phyloP scores from a whole-genome alignment of 768 basidiomycete genomes.

The Lactifluus hygrophoroides region DNA sequence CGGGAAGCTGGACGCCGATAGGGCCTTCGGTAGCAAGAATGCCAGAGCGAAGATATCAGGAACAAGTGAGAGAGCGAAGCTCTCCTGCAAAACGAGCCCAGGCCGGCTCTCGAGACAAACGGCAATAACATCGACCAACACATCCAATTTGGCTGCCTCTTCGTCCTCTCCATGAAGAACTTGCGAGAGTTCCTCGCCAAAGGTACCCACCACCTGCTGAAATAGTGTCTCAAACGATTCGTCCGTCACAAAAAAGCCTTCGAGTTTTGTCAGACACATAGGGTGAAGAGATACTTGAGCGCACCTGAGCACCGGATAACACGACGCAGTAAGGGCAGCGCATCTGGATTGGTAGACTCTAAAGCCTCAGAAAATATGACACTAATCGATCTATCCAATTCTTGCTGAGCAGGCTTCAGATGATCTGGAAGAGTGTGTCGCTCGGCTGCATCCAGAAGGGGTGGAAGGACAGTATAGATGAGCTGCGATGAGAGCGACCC shows the following conservation, averaged over 20 bases:
- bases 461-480: conserved; percentile 27
- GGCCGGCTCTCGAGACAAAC: conserved; percentile 9
- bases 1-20: conserved; percentile 11
- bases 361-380: conserved; percentile 34
- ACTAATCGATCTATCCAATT: conserved; percentile 39
- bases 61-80: conserved; percentile 25
- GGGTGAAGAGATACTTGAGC: background rate
- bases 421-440: conserved; percentile 35
- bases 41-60: conserved; percentile 42
- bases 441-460: conserved; percentile 36
- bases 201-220: conserved; percentile 17
- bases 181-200: conserved; percentile 11
- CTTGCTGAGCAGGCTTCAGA: conserved; percentile 35
- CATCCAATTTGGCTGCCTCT: background rate
- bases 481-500: conserved; percentile 31
- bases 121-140: conserved; percentile 8
- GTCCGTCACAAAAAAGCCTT: conserved; percentile 27
- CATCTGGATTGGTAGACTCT: conserved; percentile 23
- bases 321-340: conserved; percentile 30
- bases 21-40: conserved; percentile 36
- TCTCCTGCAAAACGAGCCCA: background rate
- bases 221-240: conserved; percentile 29
- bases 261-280: conserved; percentile 5
- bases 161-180: conserved; percentile 10
- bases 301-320: conserved; percentile 37